Evolutionary conservation across 2,329 filamentous ascomycete genomes (phyloP), one percentile per base, ranked within the genome.

Genomic region (Botrytis medusae): DNA sequence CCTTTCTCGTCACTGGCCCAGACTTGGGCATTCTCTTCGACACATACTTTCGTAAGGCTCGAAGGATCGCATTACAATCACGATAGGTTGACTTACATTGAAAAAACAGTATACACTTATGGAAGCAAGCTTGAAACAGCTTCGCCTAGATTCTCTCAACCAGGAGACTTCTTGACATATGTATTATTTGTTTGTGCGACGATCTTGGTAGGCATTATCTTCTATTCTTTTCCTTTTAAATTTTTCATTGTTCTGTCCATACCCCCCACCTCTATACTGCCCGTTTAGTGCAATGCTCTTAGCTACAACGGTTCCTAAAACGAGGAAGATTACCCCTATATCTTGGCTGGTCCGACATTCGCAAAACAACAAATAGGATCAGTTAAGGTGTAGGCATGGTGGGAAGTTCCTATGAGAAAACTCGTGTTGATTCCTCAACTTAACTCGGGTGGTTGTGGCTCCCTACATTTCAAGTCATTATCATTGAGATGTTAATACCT

Each of bases 121-220:
- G 86, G 87, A 77, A 90, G 87, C 79, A 85, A 85, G 74, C 84
- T 92, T 70, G 91, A 93, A 83, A 86, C 82, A 54, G 86, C 86
- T 75, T 90, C 89, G 34, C 83, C 87, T 62, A 86, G 89, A 69
- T 92, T 93, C 79, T 83, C 83, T 71, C 83, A 86, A 75, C 88
- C 90, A 25, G 91, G 90, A 78, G 89, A 91, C 78, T 92, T 91
- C 81, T 87, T 92, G 79, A 85, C 86, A 73, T 93, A 92, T 80
- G 81, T 92, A 74, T 77, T 88, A 72, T 93, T 93, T 82, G 85
- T 91, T 79, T 86, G 85, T 76, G 81, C 83, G 46, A 82, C 88
- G 76, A 91, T 93, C 74, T 76, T 90, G 84, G 91, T 93, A 89
- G 87, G 91, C 77, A 76, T 74, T 74, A 73, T 75, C 65, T 77